Percentiles rank a stretch among this genome's conserved stretches.
phyloP scores from a whole-genome alignment of 176 grass and related monocot species.

The Oropetium thomaeum region DNA sequence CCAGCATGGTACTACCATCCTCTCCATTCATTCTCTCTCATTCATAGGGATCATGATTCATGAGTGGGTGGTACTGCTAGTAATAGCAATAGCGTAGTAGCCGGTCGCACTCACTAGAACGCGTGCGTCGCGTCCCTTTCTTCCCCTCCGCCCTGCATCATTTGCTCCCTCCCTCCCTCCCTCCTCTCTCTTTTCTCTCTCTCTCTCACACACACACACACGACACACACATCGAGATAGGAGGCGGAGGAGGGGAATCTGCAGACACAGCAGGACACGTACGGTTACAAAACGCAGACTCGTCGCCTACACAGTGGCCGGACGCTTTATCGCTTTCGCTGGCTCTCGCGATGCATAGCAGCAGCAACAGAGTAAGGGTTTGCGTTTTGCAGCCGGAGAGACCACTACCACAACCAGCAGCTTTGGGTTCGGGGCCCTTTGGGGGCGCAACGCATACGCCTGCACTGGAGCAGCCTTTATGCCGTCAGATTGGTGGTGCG shows the following conservation, averaged over 20 bases:
- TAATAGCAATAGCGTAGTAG: neutral
- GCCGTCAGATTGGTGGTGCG: too few relatives aligned
- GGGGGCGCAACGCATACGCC: too few relatives aligned
- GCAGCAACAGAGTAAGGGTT: too few relatives aligned
- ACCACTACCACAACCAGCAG: too few relatives aligned
- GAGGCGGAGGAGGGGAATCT: slow-evolving; percentile 1
- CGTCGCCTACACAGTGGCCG: neutral
- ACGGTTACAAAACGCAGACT: neutral
- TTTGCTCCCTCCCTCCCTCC: neutral
- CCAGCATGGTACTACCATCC: too few relatives aligned
- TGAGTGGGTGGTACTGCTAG: too few relatives aligned
- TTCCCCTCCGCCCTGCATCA: slow-evolving; percentile 29
- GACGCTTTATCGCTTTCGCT: slow-evolving; percentile 30
- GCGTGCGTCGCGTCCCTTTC: slow-evolving; percentile 22
- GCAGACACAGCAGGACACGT: slow-evolving; percentile 7
- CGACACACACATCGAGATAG: neutral
- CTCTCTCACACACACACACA: too few relatives aligned
- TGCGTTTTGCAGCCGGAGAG: too few relatives aligned
- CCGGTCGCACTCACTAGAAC: neutral
- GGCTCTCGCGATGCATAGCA: slow-evolving; percentile 26
- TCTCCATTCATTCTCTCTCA: neutral
- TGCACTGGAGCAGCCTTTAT: too few relatives aligned
- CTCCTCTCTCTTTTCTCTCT: neutral
- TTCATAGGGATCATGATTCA: slow-evolving; percentile 44
- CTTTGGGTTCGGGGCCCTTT: too few relatives aligned